A percentile compares a stretch with the other conserved stretches of the same genome.
Evolutionary conservation across 2,329 filamentous ascomycete genomes (phyloP).

Genomic region (Penicillium oxalicum): DNA sequence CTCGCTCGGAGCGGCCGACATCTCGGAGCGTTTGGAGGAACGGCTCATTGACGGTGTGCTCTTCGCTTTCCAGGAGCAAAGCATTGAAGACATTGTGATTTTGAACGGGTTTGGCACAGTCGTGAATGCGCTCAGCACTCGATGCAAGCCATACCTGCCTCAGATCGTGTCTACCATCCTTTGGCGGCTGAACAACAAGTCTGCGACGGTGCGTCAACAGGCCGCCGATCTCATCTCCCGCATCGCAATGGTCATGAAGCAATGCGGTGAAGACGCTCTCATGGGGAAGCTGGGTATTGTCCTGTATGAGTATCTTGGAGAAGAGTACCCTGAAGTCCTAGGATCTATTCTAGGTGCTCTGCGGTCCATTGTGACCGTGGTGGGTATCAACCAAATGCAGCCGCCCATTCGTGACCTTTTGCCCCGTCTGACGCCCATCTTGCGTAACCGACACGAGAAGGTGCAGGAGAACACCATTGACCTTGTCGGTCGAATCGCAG

Average conservation of each 20-base stretch:
- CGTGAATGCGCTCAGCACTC: slow-evolving; percentile 85
- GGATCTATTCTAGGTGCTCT: slow-evolving; percentile 93
- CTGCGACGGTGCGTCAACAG: slow-evolving; percentile 91
- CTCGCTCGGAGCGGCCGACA: slow-evolving; percentile 85
- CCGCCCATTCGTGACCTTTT: slow-evolving; percentile 94
- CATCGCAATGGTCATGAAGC: slow-evolving; percentile 98
- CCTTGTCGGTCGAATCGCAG: slow-evolving; percentile 92
- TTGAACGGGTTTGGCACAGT: slow-evolving; percentile 97
- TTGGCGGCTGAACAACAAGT: slow-evolving; percentile 96
- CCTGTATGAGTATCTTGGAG: slow-evolving; percentile 94
- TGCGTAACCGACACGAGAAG: slow-evolving; percentile 97
- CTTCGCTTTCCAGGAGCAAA: slow-evolving; percentile 96
- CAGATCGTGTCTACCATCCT: slow-evolving; percentile 97
- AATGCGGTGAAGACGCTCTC: slow-evolving; percentile 90
- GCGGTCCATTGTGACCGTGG: slow-evolving; percentile 92
- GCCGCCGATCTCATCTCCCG: slow-evolving; percentile 93
- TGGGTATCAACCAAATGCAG: slow-evolving; percentile 97
- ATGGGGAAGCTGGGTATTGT: slow-evolving; percentile 94
- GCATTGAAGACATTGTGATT: slow-evolving; percentile 90
- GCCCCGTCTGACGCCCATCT: slow-evolving; percentile 91
- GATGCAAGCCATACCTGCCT: slow-evolving; percentile 92
- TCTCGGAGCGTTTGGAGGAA: slow-evolving; percentile 87
- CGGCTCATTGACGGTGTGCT: slow-evolving; percentile 91
- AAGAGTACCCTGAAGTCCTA: slow-evolving; percentile 96
- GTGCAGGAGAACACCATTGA: slow-evolving; percentile 99